These are phyloP conservation scores for Xerophyta viscosa DNA, from an alignment of 106 monocot genomes.

Conservation along the genomic window DNA sequence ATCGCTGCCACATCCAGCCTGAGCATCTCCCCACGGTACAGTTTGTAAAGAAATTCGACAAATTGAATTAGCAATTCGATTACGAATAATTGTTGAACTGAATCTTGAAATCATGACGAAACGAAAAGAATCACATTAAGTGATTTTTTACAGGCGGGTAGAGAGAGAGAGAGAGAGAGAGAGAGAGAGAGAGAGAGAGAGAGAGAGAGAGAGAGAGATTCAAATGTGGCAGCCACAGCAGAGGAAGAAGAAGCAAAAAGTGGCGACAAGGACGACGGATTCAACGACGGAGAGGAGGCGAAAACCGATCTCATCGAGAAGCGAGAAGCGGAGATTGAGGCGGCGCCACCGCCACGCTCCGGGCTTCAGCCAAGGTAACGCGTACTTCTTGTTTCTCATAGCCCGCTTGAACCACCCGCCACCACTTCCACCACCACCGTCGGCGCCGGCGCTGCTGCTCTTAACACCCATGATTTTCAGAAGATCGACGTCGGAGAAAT, in stretches of 20 bases:
- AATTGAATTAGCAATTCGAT: no score
- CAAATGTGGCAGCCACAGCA: slow-evolving; percentile 18
- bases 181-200: no score
- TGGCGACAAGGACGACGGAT: slow-evolving; percentile 11
- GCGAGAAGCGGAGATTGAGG: background rate
- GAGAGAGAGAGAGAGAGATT: no score
- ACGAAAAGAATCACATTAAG: no score
- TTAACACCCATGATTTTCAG: background rate
- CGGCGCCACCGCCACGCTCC: slow-evolving; percentile 3
- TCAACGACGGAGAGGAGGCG: slow-evolving; percentile 4
- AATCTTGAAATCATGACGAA: no score
- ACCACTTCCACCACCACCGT: background rate
- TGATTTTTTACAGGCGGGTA: no score
- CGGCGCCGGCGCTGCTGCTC: background rate
- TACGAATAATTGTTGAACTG: no score
- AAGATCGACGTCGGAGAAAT: no score
- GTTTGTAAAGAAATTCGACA: no score
- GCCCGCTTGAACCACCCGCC: background rate
- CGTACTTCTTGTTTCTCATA: background rate
- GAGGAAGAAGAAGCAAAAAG: slow-evolving; percentile 11
- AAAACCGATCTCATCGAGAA: slow-evolving; percentile 5
- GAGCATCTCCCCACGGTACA: no score
- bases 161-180: no score
- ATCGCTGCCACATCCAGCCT: no score
- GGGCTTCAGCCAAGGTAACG: background rate